Base-by-base conservation (phyloP, 768 basidiomycete genomes). In the Pleurotus citrinopileatus region DNA sequence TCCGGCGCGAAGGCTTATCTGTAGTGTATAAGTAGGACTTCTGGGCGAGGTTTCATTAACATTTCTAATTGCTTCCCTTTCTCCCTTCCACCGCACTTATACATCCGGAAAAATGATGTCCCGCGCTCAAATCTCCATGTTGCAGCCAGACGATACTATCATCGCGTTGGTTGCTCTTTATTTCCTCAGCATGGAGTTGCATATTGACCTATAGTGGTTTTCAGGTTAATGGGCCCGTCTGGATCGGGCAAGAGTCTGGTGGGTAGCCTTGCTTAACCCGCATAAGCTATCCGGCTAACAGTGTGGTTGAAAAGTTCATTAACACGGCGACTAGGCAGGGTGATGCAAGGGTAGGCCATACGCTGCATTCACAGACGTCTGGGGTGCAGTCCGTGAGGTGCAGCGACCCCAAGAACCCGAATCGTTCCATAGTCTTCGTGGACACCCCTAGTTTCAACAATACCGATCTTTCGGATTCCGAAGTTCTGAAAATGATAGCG, bases 401-500 rank as follows among this genome's bases (percentile, higher is more conserved):
- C n/a, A 38, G 15, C 32, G 38, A 55, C 54, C 51, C 22, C 3
- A n/a, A 40, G 25, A 23, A 53, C 20, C 36, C 52, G 7, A 37
- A 27, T 4, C 40, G 43, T 22, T 43, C 32, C 28, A 40, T 62
- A 34, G 37, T 32, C 22, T 44, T 62, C 13, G 54, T 60, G 5
- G 61, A 62, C 36, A 60, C 61, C 19, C 61, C 61, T 3, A 59
- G 55, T 4, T 56, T 62, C 29, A 42, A 59, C 34, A 51, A 57
- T 2, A 40, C 38, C 38, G 48, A 61, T 25, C 43, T 36, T 13
- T 28, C 34, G 10, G 50, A 57, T 23, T 25, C 55, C 2, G 57
- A 53, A 17, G 53, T 52, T 2, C 23, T 62, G 20, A 51, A 46
- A 40, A 55, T 42, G 26, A 55, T 62, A 17, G 42, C 56, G 4